Evolutionary conservation across 192 early-diverging fungal genomes (phyloP).

Genomic region (Geosiphon pyriformis): DNA sequence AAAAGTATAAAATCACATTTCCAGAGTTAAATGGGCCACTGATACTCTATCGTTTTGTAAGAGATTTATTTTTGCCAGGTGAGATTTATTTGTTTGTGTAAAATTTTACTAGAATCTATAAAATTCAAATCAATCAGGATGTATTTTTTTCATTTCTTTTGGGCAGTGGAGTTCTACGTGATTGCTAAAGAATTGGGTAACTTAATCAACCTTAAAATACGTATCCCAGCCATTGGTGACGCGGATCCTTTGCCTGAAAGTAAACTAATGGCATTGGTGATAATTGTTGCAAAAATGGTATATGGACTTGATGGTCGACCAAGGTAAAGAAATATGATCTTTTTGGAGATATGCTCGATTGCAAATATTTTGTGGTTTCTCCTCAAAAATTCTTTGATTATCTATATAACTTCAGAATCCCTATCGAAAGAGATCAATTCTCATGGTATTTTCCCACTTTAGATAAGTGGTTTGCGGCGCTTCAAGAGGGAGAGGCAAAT

Average conservation of each 20-base stretch:
- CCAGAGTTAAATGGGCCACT: constrained; percentile 20
- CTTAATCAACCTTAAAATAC: neutral
- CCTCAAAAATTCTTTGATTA: neutral
- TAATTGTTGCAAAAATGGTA: constrained; percentile 15
- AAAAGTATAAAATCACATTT: constrained; percentile 11
- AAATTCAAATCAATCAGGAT: too few species aligned
- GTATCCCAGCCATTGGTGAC: neutral
- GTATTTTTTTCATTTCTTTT: neutral
- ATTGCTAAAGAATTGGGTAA: constrained; percentile 7
- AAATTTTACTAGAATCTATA: too few species aligned
- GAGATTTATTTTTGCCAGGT: constrained; percentile 22
- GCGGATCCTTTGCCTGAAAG: neutral
- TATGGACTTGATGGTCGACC: constrained; percentile 14
- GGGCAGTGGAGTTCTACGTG: constrained; percentile 13
- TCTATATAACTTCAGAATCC: constrained; percentile 7
- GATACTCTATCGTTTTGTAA: constrained; percentile 22
- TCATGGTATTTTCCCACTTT: constrained; percentile 6
- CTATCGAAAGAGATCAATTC: constrained; percentile 10
- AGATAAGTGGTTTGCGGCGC: constrained; percentile 8
- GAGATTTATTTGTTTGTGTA: too few species aligned
- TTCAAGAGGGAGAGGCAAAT: neutral
- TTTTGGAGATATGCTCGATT: neutral
- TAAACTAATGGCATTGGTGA: constrained; percentile 11
- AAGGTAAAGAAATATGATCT: constrained; percentile 1
- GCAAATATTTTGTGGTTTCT: too few species aligned